Evolutionary conservation across 306 rosid genomes (phyloP).

Genomic region (Acacia confusa): DNA sequence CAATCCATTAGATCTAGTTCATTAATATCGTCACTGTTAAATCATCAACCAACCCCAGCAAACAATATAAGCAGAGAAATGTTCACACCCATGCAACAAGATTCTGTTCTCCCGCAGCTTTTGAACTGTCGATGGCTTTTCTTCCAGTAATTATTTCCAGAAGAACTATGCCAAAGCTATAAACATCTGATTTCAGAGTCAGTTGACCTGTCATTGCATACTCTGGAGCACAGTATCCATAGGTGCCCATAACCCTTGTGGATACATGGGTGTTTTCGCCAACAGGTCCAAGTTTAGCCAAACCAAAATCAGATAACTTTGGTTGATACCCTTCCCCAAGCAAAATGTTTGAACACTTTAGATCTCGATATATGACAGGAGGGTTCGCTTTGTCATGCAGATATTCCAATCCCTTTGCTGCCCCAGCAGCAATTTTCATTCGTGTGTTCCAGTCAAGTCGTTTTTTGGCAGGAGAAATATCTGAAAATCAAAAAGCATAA

Average conservation of each 20-base stretch:
- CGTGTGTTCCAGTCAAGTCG: slow-evolving; percentile 83
- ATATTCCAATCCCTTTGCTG: slow-evolving; percentile 86
- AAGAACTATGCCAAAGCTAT: slow-evolving; percentile 95
- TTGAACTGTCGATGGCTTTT: slow-evolving; percentile 79
- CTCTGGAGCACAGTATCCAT: slow-evolving; percentile 95
- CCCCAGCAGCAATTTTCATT: slow-evolving; percentile 94
- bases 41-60: neutral
- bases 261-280: slow-evolving; percentile 93
- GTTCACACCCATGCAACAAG: slow-evolving; percentile 92
- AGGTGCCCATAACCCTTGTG: slow-evolving; percentile 96
- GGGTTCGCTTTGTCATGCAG: slow-evolving; percentile 92
- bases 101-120: slow-evolving; percentile 83
- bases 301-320: slow-evolving; percentile 88
- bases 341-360: slow-evolving; percentile 92
- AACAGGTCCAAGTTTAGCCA: slow-evolving; percentile 95
- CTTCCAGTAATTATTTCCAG: slow-evolving; percentile 93
- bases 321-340: slow-evolving; percentile 84
- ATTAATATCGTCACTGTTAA: neutral
- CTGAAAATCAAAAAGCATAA: slow-evolving; percentile 50
- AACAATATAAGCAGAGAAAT: neutral
- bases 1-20: neutral
- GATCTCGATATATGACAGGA: slow-evolving; percentile 94
- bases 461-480: slow-evolving; percentile 68
- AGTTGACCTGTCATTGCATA: slow-evolving; percentile 94
- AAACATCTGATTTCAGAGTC: slow-evolving; percentile 90